These are phyloP conservation scores for Ogataea zsoltii DNA, from an alignment of 805 yeast species.

Conservation along the genomic window DNA sequence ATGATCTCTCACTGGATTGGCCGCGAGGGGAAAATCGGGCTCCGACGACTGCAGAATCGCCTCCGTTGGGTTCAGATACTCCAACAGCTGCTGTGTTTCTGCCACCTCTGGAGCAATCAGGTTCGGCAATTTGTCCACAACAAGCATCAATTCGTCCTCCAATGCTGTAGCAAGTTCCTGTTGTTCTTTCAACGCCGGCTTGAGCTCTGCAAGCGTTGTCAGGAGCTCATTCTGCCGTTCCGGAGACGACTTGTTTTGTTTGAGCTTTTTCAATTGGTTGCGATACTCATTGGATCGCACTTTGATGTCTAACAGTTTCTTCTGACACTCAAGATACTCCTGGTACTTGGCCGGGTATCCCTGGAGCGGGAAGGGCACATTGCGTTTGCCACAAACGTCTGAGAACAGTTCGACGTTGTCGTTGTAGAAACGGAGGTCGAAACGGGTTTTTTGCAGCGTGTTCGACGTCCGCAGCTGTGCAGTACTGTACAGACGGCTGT, in stretches of 20 bases:
- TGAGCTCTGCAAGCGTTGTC: conserved; percentile 26
- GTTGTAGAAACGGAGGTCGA: conserved; percentile 36
- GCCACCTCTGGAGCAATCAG: conserved; percentile 50
- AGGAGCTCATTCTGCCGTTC: conserved; percentile 13
- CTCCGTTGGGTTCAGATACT: conserved; percentile 50
- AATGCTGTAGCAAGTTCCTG: conserved; percentile 29
- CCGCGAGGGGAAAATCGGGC: conserved; percentile 17
- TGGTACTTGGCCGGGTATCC: conserved; percentile 25
- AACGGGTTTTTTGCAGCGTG: conserved; percentile 34
- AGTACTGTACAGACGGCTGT: neutral
- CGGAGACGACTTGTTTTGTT: conserved; percentile 14
- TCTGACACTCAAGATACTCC: conserved; percentile 9
- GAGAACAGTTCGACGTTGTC: conserved; percentile 30
- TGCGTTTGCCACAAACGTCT: conserved; percentile 36
- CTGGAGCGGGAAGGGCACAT: conserved; percentile 28
- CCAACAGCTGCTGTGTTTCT: conserved; percentile 44
- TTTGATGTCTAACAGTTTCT: conserved; percentile 22
- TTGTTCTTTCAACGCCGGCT: conserved; percentile 31
- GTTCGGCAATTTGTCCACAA: conserved; percentile 64
- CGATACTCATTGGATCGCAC: conserved; percentile 25
- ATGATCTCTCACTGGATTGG: conserved; percentile 52
- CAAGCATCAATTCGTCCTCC: conserved; percentile 38
- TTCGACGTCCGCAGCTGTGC: conserved; percentile 27
- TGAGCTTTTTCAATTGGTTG: conserved; percentile 19
- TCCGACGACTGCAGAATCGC: conserved; percentile 15